A percentile compares a stretch with the other conserved stretches of the same genome.
Evolutionary conservation across 78 protist genomes (phyloP).

Genomic region (Thecamonas trahens): DNA sequence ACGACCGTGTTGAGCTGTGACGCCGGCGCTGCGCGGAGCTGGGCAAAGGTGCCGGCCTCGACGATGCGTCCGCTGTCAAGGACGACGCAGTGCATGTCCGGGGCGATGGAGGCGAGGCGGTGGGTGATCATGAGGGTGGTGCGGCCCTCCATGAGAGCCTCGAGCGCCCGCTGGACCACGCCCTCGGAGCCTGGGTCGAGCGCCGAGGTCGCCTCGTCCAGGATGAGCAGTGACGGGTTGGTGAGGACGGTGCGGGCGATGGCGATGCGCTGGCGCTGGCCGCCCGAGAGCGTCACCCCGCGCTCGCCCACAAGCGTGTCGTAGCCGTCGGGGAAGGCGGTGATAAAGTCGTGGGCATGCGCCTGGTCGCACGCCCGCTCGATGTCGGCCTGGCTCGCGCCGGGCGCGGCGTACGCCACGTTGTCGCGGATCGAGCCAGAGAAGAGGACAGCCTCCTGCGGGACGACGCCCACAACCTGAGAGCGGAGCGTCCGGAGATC

Average conservation of each 20-base stretch:
- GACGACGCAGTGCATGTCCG: too few relatives aligned
- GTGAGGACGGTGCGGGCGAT: slow-evolving; percentile 57
- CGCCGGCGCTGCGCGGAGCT: too few relatives aligned
- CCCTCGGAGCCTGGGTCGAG: slow-evolving; percentile 77
- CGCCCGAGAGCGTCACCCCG: slow-evolving; percentile 69
- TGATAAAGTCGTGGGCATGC: slow-evolving; percentile 85
- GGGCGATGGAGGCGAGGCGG: too few relatives aligned
- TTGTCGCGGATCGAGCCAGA: slow-evolving; percentile 45
- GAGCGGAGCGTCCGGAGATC: slow-evolving; percentile 6
- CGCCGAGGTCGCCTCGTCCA: slow-evolving; percentile 55
- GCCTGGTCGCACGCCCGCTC: slow-evolving; percentile 59
- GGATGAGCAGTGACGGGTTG: slow-evolving; percentile 23
- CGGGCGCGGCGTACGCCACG: slow-evolving; percentile 21
- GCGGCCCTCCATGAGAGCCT: slow-evolving; percentile 22
- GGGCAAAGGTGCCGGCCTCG: too few relatives aligned
- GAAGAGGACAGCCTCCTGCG: slow-evolving; percentile 55
- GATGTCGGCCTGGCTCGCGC: slow-evolving; percentile 2
- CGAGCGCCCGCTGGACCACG: slow-evolving; percentile 69
- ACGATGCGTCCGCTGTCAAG: too few relatives aligned
- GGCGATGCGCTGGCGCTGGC: slow-evolving; percentile 70
- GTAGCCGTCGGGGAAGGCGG: slow-evolving; percentile 68
- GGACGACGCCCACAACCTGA: slow-evolving; percentile 14
- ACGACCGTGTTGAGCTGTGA: too few relatives aligned
- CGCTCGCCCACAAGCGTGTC: slow-evolving; percentile 81
- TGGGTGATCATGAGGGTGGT: slow-evolving; percentile 85